Evolutionary conservation across 305 asterid species (phyloP).

Genomic region (Fraxinus nigra): DNA sequence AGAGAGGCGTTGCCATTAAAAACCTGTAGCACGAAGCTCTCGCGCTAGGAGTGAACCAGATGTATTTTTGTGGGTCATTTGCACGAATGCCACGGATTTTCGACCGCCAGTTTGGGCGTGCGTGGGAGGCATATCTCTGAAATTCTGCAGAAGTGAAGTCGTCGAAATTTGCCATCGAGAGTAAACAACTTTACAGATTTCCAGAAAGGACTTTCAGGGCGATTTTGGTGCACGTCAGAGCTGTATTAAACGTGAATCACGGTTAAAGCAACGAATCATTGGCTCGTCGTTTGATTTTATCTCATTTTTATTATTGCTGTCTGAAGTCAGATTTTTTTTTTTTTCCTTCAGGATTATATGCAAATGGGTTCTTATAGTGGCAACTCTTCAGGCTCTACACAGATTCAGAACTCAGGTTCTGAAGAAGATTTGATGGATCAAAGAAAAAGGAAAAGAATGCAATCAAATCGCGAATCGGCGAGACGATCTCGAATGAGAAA

Average conservation of each 20-base stretch:
- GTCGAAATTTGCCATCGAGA: background rate
- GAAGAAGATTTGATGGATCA: constrained; percentile 53
- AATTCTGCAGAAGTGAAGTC: background rate
- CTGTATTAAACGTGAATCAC: background rate
- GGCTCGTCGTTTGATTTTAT: background rate
- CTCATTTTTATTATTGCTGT: background rate
- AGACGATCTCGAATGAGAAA: constrained; percentile 81
- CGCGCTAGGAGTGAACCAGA: background rate
- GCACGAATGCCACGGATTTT: background rate
- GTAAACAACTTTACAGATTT: background rate
- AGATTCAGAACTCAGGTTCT: constrained; percentile 46
- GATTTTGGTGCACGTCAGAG: background rate
- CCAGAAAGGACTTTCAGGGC: background rate
- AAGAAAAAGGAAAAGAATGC: constrained; percentile 76
- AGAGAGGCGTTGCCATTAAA: too few relatives aligned
- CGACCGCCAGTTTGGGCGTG: background rate
- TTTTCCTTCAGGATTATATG: background rate
- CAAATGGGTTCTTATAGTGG: constrained; percentile 70
- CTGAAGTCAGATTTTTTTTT: background rate
- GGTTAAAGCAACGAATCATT: background rate
- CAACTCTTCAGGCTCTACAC: constrained; percentile 52
- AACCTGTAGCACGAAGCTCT: too few relatives aligned
- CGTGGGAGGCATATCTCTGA: background rate
- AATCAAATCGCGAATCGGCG: constrained; percentile 84
- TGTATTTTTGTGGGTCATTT: background rate